Evolutionary conservation across 2,329 filamentous ascomycete species (phyloP), one percentile per base, ranked within the genome.

Genomic region (Fusarium phyllophilum): DNA sequence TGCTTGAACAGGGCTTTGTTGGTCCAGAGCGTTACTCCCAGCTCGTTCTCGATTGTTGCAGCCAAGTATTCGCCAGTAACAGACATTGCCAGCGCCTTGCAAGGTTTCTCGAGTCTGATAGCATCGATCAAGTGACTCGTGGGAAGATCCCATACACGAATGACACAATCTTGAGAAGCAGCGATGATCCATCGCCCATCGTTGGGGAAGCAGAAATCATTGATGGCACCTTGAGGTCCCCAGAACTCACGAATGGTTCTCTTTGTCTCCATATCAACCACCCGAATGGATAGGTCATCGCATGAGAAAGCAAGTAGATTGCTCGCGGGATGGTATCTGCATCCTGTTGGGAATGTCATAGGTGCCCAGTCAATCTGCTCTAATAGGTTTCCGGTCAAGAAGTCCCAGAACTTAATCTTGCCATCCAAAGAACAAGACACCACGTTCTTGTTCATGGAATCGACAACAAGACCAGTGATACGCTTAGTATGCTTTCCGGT

Each of bases 391-490:
- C 96, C 96, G 0, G 93, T 94, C n/a, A 91, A 83, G 73, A 99
- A 97, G 74, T 97, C 94, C 97, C 97, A 99, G 81, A 99, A 98
- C 85, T 98, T 98, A 77, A 98, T 88, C 82, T 93, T 97, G 38
- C 96, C 96, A 81, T 99, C 96, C 20, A 95, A 84, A 5, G 94
- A 93, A 80, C 95, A 97, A 69, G 95, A 97, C 48, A 98, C 90
- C 56, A 98, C 87, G 24, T 89, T 90, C 73, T 92, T 93, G 83
- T 98, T 98, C 81, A 98, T 87, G n/a, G 91, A 92, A 83, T 99
- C 96, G 22, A 98, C 90, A 31, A 94, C 88, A 45, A 99, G 85
- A 3, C 96, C 97, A 4, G 96, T 97, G 10, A 99, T 90, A 5
- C 93, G 88, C 77, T 92, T 92, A 6, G 88, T 93, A 82, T 99